Conservation (phyloP, 1,284 basidiomycete genomes). For the Amylostereum chailletii region DNA sequence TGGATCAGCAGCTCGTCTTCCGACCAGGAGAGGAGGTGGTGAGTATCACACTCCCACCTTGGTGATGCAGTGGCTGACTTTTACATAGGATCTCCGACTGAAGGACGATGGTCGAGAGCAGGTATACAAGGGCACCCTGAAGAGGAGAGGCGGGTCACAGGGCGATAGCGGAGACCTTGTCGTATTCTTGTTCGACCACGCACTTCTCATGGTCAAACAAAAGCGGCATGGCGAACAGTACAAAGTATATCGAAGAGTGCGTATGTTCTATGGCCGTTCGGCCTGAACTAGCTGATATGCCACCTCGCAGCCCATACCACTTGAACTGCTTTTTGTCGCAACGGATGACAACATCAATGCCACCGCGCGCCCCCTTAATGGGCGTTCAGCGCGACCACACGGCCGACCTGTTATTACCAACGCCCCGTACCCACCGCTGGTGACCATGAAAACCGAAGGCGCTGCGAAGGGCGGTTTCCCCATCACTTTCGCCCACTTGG, state of each 20-base stretch:
- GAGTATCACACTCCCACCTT: conserved; percentile 7
- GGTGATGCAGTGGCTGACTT: not conserved
- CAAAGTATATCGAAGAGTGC: conserved; percentile 88
- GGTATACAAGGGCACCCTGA: conserved; percentile 90
- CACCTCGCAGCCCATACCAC: conserved; percentile 75
- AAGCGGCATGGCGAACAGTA: conserved; percentile 90
- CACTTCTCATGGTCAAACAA: conserved; percentile 90
- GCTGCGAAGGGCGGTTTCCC: conserved; percentile 86
- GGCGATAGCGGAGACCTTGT: conserved; percentile 84
- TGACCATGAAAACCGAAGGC: conserved; percentile 22
- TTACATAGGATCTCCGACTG: conserved; percentile 73
- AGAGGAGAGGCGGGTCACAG: conserved; percentile 75
- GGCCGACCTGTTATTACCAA: not conserved
- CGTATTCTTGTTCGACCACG: conserved; percentile 96
- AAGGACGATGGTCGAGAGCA: conserved; percentile 86
- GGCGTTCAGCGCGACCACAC: not conserved
- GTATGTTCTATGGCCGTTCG: conserved; percentile 19
- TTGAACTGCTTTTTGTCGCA: conserved; percentile 85
- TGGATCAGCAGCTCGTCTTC: conserved; percentile 85
- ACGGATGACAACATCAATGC: conserved; percentile 60
- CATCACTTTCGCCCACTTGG: conserved; percentile 90
- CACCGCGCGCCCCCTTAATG: not conserved
- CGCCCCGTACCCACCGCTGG: conserved; percentile 24
- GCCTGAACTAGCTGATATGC: conserved; percentile 7
- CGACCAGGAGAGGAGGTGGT: conserved; percentile 81